phyloP scores from a whole-genome alignment of 768 basidiomycete species.

The Trametes cingulata region DNA sequence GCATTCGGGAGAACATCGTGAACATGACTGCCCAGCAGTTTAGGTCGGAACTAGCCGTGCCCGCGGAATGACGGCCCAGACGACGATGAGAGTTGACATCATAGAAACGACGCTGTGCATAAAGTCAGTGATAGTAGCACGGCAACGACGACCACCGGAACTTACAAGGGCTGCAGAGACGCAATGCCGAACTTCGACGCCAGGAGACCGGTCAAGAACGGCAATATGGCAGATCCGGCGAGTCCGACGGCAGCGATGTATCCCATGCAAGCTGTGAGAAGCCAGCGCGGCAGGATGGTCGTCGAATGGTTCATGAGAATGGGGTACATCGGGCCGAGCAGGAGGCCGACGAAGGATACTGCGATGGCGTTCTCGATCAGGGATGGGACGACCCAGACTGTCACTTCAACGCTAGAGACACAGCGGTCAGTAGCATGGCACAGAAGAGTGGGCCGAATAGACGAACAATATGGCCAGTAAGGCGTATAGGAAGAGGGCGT shows the following conservation, averaged over 20 bases:
- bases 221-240: constrained; percentile 69
- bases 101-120: constrained; percentile 51
- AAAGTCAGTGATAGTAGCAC: too few species aligned
- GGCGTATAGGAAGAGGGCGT: constrained; percentile 30
- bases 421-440: not conserved
- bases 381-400: constrained; percentile 54
- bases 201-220: constrained; percentile 73
- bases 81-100: constrained; percentile 58
- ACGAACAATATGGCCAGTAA: constrained; percentile 29
- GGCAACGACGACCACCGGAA: too few species aligned
- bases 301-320: constrained; percentile 70
- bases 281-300: constrained; percentile 67
- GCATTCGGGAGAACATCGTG: too few species aligned
- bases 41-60: constrained; percentile 17
- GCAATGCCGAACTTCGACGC: constrained; percentile 61
- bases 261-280: constrained; percentile 55
- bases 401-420: constrained; percentile 22
- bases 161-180: constrained; percentile 64
- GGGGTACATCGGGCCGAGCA: constrained; percentile 55
- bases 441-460: not conserved
- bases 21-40: not conserved
- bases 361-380: constrained; percentile 54
- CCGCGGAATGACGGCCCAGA: constrained; percentile 55
- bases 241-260: constrained; percentile 51
- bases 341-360: constrained; percentile 34